Evolutionary conservation across 176 grass and related monocot species (phyloP), one percentile per base, ranked within the genome.

Genomic region (Oryza glumipatula): DNA sequence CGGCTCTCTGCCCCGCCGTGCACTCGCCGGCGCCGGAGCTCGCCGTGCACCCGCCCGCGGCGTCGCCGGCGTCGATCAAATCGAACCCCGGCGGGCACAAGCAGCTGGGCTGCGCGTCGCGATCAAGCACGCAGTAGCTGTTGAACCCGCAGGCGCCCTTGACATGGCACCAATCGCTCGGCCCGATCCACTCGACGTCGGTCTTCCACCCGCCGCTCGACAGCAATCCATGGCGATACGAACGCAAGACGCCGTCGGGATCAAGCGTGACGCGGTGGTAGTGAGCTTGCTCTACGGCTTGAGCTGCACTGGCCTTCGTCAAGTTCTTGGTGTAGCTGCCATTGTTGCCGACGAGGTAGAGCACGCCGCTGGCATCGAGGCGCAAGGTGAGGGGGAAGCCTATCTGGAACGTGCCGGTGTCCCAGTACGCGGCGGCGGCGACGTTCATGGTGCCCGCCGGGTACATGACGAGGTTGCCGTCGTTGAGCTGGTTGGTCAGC

Each of bases 381-480:
- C 69, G 46, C 63, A 76, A 22, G 6, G 87, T 89, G 11, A 89
- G 82, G 6, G 72, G 75, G 82, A 76, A 89, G 45, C 76, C 87
- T 9, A 88, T 84, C 76, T 80, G 47, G 70, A 61, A 84, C 19
- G 82, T 89, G 11, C 61, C 76, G 5, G 87, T 84, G 81, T 46
- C 60, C 87, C 87, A 84, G 60, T 84, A 89, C 46, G 81, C 75
- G 11, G 76, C 56, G 22, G 70, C 22, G 4, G 69, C 81, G 8
- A 32, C 39, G 46, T 84, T 68, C 28, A 65, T 6, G 65, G 86
- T 83, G 28, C 14, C 44, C 17, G 67, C 86, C 4, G 80, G 86
- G 69, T 83, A 88, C 86, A 83, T 46, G 14, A 79, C 80, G 66
- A 88, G 2, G 80, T 88, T 83, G 8, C 86, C 80, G 67, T 88